Evolutionary conservation across 1,284 basidiomycete genomes (phyloP).

Genomic region (Marasmius fiardii): DNA sequence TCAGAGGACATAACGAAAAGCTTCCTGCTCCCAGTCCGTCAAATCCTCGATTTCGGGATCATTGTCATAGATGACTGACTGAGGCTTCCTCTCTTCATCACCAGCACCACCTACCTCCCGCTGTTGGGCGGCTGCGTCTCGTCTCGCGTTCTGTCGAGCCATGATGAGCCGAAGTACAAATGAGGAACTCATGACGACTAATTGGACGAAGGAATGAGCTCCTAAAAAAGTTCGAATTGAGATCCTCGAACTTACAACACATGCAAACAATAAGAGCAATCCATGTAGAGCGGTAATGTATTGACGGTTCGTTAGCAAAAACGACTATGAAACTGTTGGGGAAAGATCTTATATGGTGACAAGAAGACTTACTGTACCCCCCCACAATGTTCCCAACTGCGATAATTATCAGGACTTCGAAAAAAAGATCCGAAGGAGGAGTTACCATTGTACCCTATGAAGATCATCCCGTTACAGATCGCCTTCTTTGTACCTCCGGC

Average conservation of each 20-base stretch:
- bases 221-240: not conserved
- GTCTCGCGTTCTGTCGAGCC: constrained; percentile 3
- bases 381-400: constrained; percentile 13
- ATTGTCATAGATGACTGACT: not conserved
- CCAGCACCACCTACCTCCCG: not conserved
- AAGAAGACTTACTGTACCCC: constrained; percentile 6
- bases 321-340: constrained; percentile 3
- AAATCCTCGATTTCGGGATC: not conserved
- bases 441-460: constrained; percentile 12
- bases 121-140: not conserved
- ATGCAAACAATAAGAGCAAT: constrained; percentile 11
- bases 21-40: constrained; percentile 9
- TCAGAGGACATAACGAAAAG: constrained; percentile 8
- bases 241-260: constrained; percentile 5
- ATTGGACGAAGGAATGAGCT: not conserved
- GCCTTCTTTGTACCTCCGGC: constrained; percentile 14
- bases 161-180: constrained; percentile 7
- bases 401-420: not conserved
- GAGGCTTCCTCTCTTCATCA: not conserved
- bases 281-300: constrained; percentile 13
- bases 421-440: not conserved
- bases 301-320: constrained; percentile 4
- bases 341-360: not conserved
- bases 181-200: constrained; percentile 7
- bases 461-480: constrained; percentile 11